A percentile compares a stretch with the other conserved stretches of the same genome.
These are phyloP conservation scores for Panicum hallii DNA, from an alignment of 202 grass and related monocot genomes.

Conservation along the genomic window DNA sequence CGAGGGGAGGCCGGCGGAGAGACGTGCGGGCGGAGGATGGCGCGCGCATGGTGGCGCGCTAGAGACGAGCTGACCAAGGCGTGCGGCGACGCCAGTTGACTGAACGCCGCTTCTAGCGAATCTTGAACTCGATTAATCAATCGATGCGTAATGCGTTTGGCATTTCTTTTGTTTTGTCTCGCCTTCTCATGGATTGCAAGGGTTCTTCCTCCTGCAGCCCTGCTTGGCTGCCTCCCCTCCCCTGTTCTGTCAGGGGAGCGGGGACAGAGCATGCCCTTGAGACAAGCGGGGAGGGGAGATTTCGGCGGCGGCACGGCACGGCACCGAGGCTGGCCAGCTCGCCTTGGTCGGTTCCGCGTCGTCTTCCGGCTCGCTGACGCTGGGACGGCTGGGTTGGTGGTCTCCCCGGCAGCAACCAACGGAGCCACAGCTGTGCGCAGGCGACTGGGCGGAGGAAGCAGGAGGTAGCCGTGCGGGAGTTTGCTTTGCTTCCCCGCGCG, in stretches of 20 bases:
- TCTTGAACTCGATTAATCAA: not conserved
- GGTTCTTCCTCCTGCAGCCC: too few relatives aligned
- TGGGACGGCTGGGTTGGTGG: not conserved
- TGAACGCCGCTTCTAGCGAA: not conserved
- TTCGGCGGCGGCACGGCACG: conserved; percentile 9
- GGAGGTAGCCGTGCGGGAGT: not conserved
- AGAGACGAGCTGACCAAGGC: not conserved
- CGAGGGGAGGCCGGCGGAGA: not conserved
- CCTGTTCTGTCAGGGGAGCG: not conserved
- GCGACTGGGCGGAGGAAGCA: not conserved
- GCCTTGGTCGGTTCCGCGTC: conserved; percentile 2
- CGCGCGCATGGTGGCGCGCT: not conserved
- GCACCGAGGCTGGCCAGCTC: not conserved
- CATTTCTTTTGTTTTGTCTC: too few relatives aligned
- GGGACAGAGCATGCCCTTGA: not conserved
- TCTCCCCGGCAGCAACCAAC: not conserved
- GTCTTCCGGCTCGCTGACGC: not conserved
- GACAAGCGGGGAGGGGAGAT: not conserved
- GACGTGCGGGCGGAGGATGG: conserved; percentile 3
- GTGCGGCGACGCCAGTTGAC: not conserved
- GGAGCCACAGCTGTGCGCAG: not conserved
- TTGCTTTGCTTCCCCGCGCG: conserved; percentile 25
- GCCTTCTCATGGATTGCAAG: too few relatives aligned
- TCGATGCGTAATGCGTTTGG: too few relatives aligned
- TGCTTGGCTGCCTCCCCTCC: not conserved